Percentiles rank a stretch among this genome's conserved stretches.
Conservation (phyloP, 306 rosid species). For the Vigna mungo region DNA sequence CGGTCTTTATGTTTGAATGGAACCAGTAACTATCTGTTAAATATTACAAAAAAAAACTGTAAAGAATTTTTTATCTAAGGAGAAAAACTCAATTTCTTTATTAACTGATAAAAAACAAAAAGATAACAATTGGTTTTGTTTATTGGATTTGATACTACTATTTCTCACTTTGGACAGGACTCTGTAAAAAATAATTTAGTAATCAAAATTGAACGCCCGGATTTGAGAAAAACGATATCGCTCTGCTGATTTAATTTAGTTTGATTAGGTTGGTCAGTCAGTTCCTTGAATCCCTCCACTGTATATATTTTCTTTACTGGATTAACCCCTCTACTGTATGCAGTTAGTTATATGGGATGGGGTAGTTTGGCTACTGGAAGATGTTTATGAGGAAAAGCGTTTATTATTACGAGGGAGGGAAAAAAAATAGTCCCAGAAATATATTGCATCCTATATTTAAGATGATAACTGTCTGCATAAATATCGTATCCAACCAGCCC, state of each 20-base stretch:
- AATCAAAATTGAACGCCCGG: not conserved
- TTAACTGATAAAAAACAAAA: not conserved
- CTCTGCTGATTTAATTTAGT: not conserved
- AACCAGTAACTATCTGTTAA: not conserved
- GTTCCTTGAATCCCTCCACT: too few relatives aligned
- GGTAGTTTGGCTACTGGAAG: slow-evolving; percentile 17
- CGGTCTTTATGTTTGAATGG: not conserved
- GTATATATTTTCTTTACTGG: not conserved
- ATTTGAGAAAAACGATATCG: not conserved
- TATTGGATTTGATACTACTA: not conserved
- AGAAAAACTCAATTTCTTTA: not conserved
- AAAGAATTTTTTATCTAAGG: not conserved
- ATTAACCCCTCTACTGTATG: not conserved
- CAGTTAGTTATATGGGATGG: not conserved
- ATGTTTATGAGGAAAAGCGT: not conserved
- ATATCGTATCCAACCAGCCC: not conserved
- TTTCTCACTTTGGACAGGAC: not conserved
- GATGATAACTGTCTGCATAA: not conserved
- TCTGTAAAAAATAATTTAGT: not conserved
- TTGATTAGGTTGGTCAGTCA: not conserved
- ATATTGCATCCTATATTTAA: not conserved
- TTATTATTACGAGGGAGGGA: not conserved
- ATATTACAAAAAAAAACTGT: not conserved
- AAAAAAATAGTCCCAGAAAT: not conserved
- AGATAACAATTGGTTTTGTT: not conserved